Conservation (phyloP, 495 filamentous ascomycete genomes). For the Trichocladium uniseriatum region DNA sequence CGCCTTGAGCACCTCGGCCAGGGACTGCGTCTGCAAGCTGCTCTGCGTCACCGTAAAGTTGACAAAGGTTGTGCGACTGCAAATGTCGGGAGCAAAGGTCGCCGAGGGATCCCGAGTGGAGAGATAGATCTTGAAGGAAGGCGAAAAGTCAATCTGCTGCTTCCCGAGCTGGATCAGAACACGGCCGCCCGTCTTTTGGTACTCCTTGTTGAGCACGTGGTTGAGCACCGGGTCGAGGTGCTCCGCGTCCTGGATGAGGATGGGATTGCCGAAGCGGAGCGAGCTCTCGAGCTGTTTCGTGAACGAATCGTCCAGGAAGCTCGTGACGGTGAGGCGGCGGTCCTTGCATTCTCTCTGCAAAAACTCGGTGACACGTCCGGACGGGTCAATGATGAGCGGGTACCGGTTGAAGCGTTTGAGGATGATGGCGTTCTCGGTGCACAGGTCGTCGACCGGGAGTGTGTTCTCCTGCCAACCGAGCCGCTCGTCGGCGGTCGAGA, state of each 20-base stretch:
- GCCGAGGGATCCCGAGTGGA: slow-evolving; percentile 95
- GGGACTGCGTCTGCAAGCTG: slow-evolving; percentile 93
- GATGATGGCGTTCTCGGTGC: slow-evolving; percentile 97
- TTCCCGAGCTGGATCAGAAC: slow-evolving; percentile 96
- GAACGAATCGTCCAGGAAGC: slow-evolving; percentile 96
- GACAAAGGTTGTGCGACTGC: slow-evolving; percentile 96
- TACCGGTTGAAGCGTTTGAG: slow-evolving; percentile 97
- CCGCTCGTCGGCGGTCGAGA: slow-evolving; percentile 93
- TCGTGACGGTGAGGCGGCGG: slow-evolving; percentile 88
- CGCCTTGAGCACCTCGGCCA: slow-evolving; percentile 93
- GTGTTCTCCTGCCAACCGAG: slow-evolving; percentile 89
- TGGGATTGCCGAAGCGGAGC: slow-evolving; percentile 94
- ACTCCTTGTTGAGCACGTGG: slow-evolving; percentile 98
- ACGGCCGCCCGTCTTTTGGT: slow-evolving; percentile 98
- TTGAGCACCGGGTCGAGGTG: slow-evolving; percentile 95
- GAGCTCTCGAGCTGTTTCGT: slow-evolving; percentile 96
- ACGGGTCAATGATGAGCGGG: slow-evolving; percentile 95
- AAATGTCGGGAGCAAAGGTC: slow-evolving; percentile 94
- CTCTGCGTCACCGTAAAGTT: slow-evolving; percentile 99
- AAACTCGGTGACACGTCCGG: slow-evolving; percentile 88
- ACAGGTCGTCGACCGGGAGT: slow-evolving; percentile 97
- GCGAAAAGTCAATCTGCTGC: slow-evolving; percentile 99
- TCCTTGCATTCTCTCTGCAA: slow-evolving; percentile 89
- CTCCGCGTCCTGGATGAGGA: slow-evolving; percentile 97
- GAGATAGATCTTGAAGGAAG: slow-evolving; percentile 89